phyloP scores from a whole-genome alignment of 331 rosid genomes.

The Arachis monticola region DNA sequence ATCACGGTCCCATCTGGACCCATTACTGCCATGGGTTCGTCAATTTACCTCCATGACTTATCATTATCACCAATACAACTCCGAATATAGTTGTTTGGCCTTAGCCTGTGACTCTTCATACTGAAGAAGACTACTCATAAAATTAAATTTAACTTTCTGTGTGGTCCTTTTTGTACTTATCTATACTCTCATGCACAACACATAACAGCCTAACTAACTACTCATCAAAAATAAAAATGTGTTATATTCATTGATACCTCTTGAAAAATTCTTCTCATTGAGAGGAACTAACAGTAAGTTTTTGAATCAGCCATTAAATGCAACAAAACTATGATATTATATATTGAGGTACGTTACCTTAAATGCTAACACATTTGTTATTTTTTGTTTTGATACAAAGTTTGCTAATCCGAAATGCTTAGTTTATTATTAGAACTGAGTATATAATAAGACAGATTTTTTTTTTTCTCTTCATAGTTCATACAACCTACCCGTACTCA shows the following conservation, averaged over 20 bases:
- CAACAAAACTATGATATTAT: not conserved
- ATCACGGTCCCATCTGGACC: conserved; percentile 36
- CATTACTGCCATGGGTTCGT: conserved; percentile 7
- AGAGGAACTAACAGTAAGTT: not conserved
- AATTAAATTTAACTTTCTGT: not conserved
- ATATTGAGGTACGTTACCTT: conserved; percentile 9
- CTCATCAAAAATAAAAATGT: not conserved
- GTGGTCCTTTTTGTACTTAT: conserved; percentile 37
- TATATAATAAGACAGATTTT: conserved; percentile 1
- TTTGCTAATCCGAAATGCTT: not conserved
- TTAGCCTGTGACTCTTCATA: conserved; percentile 18
- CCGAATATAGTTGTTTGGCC: conserved; percentile 26
- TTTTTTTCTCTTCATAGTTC: not conserved
- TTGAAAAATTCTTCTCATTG: not conserved
- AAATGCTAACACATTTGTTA: conserved; percentile 20
- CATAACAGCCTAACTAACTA: conserved; percentile 16
- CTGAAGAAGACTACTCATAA: conserved; percentile 39
- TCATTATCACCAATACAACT: conserved; percentile 39
- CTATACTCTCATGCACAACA: not conserved
- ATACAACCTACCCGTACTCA: conserved; percentile 24
- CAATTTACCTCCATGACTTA: conserved; percentile 24
- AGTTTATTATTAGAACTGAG: conserved; percentile 26
- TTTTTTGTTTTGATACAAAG: conserved; percentile 1
- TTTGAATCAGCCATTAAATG: not conserved
- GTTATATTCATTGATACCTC: not conserved